Evolutionary conservation across 164 flowering plant genomes (phyloP).

Genomic region (Protea cynaroides): DNA sequence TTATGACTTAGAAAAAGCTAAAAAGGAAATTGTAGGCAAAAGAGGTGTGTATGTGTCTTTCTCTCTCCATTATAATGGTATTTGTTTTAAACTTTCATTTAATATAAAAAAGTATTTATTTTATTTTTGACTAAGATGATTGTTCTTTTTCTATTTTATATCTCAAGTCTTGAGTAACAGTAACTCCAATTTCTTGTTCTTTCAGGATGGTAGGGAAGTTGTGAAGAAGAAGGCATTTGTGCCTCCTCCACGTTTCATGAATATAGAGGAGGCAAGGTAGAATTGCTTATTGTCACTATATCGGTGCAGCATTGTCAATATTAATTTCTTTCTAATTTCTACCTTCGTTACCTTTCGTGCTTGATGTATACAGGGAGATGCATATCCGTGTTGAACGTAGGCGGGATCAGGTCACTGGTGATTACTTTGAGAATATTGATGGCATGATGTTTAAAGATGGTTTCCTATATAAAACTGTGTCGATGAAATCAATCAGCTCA

Average conservation of each 20-base stretch:
- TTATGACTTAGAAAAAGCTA: too few relatives aligned
- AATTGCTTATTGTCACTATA: background rate
- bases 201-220: conserved; percentile 86
- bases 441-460: conserved; percentile 85
- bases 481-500: conserved; percentile 77
- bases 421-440: conserved; percentile 64
- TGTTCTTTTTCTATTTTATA: background rate
- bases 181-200: background rate
- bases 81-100: too few relatives aligned
- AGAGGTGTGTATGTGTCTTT: too few relatives aligned
- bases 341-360: conserved; percentile 4
- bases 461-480: conserved; percentile 67
- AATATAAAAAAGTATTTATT: too few relatives aligned
- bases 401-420: conserved; percentile 63
- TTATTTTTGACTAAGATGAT: background rate
- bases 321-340: background rate
- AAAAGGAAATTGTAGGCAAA: too few relatives aligned
- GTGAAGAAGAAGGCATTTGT: conserved; percentile 81
- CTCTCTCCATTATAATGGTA: too few relatives aligned
- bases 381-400: conserved; percentile 80
- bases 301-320: background rate
- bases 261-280: conserved; percentile 88
- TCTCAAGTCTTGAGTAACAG: background rate
- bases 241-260: conserved; percentile 93
- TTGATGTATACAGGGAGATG: conserved; percentile 49